These are phyloP conservation scores for Citrullus amarus DNA, from an alignment of 306 rosid genomes.

Conservation along the genomic window DNA sequence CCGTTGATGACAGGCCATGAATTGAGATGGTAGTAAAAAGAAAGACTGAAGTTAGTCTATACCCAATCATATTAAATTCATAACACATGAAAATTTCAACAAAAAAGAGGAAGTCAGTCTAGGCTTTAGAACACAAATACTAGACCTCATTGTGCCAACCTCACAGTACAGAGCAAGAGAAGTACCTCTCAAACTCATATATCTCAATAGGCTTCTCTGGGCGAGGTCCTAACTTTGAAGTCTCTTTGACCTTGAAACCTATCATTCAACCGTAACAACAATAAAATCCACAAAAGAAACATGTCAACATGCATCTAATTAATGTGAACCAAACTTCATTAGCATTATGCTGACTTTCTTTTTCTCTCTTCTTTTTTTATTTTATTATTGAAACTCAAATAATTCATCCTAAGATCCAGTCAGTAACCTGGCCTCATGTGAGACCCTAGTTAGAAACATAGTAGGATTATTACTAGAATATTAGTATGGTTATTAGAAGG, in stretches of 20 bases:
- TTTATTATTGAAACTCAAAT: not conserved
- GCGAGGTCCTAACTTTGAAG: slow-evolving; percentile 71
- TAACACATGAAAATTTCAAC: not conserved
- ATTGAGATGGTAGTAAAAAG: slow-evolving; percentile 4
- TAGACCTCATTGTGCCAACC: not conserved
- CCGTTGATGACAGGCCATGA: slow-evolving; percentile 23
- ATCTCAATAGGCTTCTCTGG: slow-evolving; percentile 90
- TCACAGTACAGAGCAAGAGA: slow-evolving; percentile 3
- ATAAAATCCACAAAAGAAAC: not conserved
- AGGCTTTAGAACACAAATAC: not conserved
- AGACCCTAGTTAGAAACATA: no score
- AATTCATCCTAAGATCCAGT: not conserved
- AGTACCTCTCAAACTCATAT: slow-evolving; percentile 90
- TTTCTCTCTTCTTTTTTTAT: not conserved
- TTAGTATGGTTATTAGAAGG: no score
- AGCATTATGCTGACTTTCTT: not conserved
- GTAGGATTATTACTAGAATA: no score
- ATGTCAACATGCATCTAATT: not conserved
- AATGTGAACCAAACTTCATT: not conserved
- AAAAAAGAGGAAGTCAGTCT: not conserved
- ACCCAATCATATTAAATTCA: not conserved
- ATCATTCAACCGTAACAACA: slow-evolving; percentile 16
- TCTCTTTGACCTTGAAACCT: slow-evolving; percentile 76
- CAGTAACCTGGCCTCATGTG: not conserved
- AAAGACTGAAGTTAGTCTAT: slow-evolving; percentile 26